These are phyloP conservation scores for Fusarium cicatricum DNA, from an alignment of 2,329 filamentous ascomycete genomes.

Conservation along the genomic window DNA sequence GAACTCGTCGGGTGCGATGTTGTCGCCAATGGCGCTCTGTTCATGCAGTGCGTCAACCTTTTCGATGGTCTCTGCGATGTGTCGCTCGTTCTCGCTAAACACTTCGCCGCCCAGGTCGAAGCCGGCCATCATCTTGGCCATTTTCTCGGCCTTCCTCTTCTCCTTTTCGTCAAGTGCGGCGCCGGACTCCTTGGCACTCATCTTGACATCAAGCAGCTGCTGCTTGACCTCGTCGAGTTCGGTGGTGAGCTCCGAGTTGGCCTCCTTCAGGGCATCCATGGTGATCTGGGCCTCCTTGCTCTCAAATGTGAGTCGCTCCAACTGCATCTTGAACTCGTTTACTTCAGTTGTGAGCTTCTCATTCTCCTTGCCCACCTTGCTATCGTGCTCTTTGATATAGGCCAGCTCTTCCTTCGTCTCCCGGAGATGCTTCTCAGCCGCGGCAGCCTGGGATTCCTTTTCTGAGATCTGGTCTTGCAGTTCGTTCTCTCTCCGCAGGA, in stretches of 20 bases:
- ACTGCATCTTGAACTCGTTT: constrained; percentile 95
- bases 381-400: constrained; percentile 85
- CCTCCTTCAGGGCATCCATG: constrained; percentile 97
- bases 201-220: constrained; percentile 93
- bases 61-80: constrained; percentile 83
- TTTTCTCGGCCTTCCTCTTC: constrained; percentile 97
- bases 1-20: constrained; percentile 83
- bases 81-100: constrained; percentile 91
- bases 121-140: constrained; percentile 99
- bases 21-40: constrained; percentile 78
- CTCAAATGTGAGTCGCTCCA: constrained; percentile 95
- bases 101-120: constrained; percentile 94
- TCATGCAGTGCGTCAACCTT: constrained; percentile 82
- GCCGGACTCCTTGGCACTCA: constrained; percentile 93
- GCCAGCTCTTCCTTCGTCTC: constrained; percentile 87
- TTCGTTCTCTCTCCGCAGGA: constrained; percentile 93
- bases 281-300: constrained; percentile 97
- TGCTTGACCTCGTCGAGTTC: constrained; percentile 97
- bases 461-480: constrained; percentile 96
- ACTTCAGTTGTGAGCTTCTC: constrained; percentile 85
- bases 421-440: constrained; percentile 80
- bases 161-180: constrained; percentile 96
- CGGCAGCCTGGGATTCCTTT: constrained; percentile 82
- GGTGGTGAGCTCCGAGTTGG: constrained; percentile 88
- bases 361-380: constrained; percentile 86